Conservation (phyloP, 805 yeast species). For the Schizosaccharomyces japonicus region DNA sequence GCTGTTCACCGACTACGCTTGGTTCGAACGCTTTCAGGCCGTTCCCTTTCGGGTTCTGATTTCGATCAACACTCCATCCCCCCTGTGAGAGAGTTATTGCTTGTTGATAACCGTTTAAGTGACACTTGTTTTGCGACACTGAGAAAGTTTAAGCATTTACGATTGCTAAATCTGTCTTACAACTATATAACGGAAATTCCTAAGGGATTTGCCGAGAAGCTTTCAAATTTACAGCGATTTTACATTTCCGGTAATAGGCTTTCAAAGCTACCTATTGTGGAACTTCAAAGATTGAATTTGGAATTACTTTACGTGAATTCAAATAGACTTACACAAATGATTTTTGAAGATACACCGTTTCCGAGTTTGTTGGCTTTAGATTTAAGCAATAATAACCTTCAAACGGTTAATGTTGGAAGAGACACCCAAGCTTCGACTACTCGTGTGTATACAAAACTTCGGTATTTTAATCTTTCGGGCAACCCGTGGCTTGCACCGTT, state of each 20-base stretch:
- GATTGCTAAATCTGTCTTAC: constrained; percentile 51
- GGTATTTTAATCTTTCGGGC: constrained; percentile 72
- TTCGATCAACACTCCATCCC: neutral
- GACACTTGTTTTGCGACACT: constrained; percentile 56
- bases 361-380: constrained; percentile 46
- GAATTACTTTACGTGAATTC: constrained; percentile 49
- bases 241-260: constrained; percentile 67
- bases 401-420: constrained; percentile 14
- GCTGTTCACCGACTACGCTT: neutral
- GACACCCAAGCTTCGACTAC: constrained; percentile 46
- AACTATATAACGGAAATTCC: constrained; percentile 71
- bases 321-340: constrained; percentile 64
- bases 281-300: constrained; percentile 35
- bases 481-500: constrained; percentile 77
- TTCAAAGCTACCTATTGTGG: constrained; percentile 64
- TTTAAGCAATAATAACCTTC: constrained; percentile 71
- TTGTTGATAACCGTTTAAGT: constrained; percentile 63
- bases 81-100: constrained; percentile 27
- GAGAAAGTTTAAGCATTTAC: constrained; percentile 32
- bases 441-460: constrained; percentile 66
- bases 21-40: neutral
- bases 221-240: constrained; percentile 35
- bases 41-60: neutral
- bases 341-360: constrained; percentile 64
- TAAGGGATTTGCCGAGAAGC: constrained; percentile 35